These are phyloP conservation scores for Sindora glabra DNA, from an alignment of 306 rosid genomes.

Conservation along the genomic window DNA sequence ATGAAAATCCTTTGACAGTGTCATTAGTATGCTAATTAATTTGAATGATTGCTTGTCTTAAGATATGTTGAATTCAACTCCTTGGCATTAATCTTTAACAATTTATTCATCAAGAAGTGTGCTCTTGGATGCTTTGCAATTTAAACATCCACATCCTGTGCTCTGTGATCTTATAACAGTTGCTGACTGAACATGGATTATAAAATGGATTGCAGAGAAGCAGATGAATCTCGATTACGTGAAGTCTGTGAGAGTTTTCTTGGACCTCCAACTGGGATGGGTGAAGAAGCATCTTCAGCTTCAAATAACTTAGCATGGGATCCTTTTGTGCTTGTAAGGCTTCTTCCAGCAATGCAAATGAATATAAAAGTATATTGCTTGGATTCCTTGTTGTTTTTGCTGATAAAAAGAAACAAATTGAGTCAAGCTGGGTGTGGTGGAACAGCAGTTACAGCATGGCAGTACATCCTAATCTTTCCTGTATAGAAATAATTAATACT, in stretches of 20 bases:
- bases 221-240: slow-evolving; percentile 89
- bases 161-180: not conserved
- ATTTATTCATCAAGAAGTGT: not conserved
- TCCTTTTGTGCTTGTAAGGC: slow-evolving; percentile 83
- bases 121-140: not conserved
- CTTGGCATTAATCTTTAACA: not conserved
- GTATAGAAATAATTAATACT: not conserved
- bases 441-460: not conserved
- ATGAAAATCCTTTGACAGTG: not conserved
- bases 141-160: not conserved
- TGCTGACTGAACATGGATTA: slow-evolving; percentile 13
- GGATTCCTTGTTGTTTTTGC: not conserved
- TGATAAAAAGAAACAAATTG: not conserved
- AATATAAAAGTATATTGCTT: not conserved
- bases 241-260: slow-evolving; percentile 95
- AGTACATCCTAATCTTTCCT: not conserved
- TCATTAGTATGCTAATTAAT: not conserved
- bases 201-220: slow-evolving; percentile 68
- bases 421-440: not conserved
- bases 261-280: slow-evolving; percentile 99
- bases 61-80: not conserved
- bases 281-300: slow-evolving; percentile 45
- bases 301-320: slow-evolving; percentile 71
- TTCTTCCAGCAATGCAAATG: not conserved
- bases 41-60: not conserved